Percentiles rank a stretch among this genome's conserved stretches.
Evolutionary conservation across 768 basidiomycete species (phyloP).

Genomic region (Xerocomus potaroensis): DNA sequence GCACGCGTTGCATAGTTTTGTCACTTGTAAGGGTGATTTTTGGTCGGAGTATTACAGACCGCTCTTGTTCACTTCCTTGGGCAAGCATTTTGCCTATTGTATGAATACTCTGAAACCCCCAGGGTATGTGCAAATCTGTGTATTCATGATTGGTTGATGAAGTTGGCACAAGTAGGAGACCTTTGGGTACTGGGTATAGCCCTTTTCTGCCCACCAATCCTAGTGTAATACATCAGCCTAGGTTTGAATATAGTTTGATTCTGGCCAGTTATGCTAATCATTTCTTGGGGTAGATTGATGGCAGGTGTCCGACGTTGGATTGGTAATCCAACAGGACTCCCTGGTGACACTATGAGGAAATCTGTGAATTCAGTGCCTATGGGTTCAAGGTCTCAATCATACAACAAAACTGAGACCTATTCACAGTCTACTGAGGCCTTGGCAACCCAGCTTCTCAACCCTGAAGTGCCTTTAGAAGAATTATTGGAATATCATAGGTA

Average conservation of each 20-base stretch:
- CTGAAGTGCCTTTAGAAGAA: constrained; percentile 59
- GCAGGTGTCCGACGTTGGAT: constrained; percentile 81
- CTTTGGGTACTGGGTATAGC: constrained; percentile 61
- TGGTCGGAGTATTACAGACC: constrained; percentile 92
- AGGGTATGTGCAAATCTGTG: constrained; percentile 46
- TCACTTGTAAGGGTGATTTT: constrained; percentile 61
- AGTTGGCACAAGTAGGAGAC: constrained; percentile 53
- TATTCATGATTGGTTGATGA: background rate
- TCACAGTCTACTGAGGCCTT: constrained; percentile 52
- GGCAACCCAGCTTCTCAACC: constrained; percentile 55
- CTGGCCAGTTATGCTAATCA: constrained; percentile 20
- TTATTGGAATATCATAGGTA: constrained; percentile 71
- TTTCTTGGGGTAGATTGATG: constrained; percentile 48
- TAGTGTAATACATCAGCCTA: constrained; percentile 32
- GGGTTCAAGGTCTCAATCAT: constrained; percentile 23
- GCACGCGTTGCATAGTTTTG: constrained; percentile 55
- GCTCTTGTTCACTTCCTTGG: constrained; percentile 74
- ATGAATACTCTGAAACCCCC: constrained; percentile 87
- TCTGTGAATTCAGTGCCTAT: constrained; percentile 32
- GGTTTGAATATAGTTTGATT: constrained; percentile 25
- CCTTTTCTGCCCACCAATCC: constrained; percentile 68
- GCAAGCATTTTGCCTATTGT: constrained; percentile 88
- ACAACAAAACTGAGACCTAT: constrained; percentile 27
- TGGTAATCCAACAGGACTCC: constrained; percentile 45
- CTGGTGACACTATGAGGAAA: constrained; percentile 37